These are phyloP conservation scores for Fusarium irregulare DNA, from an alignment of 2,329 filamentous ascomycete genomes.

Conservation along the genomic window DNA sequence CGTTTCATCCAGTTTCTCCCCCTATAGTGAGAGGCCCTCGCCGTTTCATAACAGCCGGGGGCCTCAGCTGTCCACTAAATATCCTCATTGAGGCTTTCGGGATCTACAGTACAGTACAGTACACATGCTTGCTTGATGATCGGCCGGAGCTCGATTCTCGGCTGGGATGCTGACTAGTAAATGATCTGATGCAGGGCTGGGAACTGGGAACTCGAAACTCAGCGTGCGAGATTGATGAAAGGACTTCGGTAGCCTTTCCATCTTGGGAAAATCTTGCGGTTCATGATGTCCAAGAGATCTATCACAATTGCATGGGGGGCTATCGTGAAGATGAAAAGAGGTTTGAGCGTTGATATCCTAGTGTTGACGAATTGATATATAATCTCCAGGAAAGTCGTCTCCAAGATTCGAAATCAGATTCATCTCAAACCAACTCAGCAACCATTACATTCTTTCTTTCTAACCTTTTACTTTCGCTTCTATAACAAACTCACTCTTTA, in stretches of 20 bases:
- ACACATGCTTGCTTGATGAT: background rate
- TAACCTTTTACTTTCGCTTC: conserved; percentile 11
- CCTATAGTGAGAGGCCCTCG: conserved; percentile 4
- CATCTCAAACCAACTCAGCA: conserved; percentile 27
- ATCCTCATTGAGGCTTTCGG: background rate
- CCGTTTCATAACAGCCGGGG: conserved; percentile 29
- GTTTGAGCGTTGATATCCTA: conserved; percentile 19
- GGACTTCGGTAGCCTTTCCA: conserved; percentile 27
- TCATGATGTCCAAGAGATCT: background rate
- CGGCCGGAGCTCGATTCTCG: background rate
- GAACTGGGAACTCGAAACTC: background rate
- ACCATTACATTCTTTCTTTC: conserved; percentile 21
- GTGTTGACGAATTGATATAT: conserved; percentile 21
- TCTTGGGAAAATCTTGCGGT: conserved; percentile 36
- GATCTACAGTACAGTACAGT: background rate
- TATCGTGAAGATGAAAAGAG: background rate
- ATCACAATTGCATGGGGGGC: background rate
- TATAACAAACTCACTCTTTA: conserved; percentile 8
- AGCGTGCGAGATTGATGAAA: conserved; percentile 17
- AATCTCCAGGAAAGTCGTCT: background rate
- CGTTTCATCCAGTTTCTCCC: conserved; percentile 22
- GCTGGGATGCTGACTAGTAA: background rate
- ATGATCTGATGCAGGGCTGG: conserved; percentile 17
- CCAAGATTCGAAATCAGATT: conserved; percentile 2
- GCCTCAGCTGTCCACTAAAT: background rate